Base-by-base conservation (phyloP, 257 asterid species). In the Jasminum sambac region DNA sequence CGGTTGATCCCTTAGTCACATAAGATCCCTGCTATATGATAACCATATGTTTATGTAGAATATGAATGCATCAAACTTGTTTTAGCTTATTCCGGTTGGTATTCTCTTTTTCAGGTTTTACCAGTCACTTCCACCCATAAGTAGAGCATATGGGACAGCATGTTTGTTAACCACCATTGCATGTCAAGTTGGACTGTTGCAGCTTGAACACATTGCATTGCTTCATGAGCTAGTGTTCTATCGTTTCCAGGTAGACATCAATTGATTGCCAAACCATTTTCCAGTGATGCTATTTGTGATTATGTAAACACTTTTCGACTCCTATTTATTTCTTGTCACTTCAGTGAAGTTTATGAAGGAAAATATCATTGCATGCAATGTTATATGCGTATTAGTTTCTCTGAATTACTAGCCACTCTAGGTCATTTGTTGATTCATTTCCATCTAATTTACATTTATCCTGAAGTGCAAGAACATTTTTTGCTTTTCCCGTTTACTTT, bases 61-160 rank as follows among this genome's bases (percentile, higher is more conserved):
- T 64, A 43, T 63, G 30, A 44, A 40, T 48, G 25, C 65, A 37
- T 26, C 61, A 42, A 58, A 58, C 65, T 3, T 67, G 19, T 25
- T 70, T 12, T 40, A 42, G 65, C 71, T 74, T 16, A 46, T 37
- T 37, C 41, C 64, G 26, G 42, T 68, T 68, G 25, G 57, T 74
- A 55, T 55, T 77, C 41, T 34, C 11, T 65, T 64, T 66, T 76
- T 44, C 90, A 94, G 99, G 77, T 94, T 44, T 80, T 94, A 91
- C 59, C 77, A 88, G 50, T 89, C 96, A 55, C 98, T 94, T 84
- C 99, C 99, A 23, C 97, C 99, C 14, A 84, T 95, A 63, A 89
- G 92, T 83, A 91, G 85, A 89, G 89, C 88, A 55, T 95, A 85
- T 79, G 99, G 99, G 68, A 95, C 98, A 61, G 85, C 86, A 11